Evolutionary conservation across 2,329 filamentous ascomycete species (phyloP).

Genomic region (Aspergillus niger): DNA sequence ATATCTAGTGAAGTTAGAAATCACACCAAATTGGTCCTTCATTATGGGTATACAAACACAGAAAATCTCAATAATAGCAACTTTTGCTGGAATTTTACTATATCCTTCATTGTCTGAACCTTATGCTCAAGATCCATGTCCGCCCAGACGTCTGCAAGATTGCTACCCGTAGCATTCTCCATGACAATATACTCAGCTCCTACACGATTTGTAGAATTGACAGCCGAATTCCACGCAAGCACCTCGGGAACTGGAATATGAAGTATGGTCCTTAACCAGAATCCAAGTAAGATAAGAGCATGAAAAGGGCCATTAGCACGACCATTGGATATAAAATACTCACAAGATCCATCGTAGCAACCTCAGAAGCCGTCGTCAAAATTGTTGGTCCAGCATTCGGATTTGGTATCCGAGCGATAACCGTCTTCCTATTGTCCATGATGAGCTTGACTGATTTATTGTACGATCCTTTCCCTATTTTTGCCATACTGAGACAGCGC

Average conservation of each 20-base stretch:
- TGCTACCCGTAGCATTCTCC: background rate
- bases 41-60: too few relatives aligned
- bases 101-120: too few relatives aligned
- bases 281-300: background rate
- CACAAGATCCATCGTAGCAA: slow-evolving; percentile 25
- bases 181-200: slow-evolving; percentile 16
- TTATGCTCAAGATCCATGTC: too few relatives aligned
- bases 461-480: background rate
- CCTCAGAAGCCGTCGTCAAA: slow-evolving; percentile 27
- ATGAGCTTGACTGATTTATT: slow-evolving; percentile 13
- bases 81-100: too few relatives aligned
- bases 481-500: background rate
- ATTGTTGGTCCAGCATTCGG: slow-evolving; percentile 23
- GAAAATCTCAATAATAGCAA: too few relatives aligned
- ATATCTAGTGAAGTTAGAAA: too few relatives aligned
- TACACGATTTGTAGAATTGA: background rate
- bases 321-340: background rate
- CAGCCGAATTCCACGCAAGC: background rate
- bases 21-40: too few relatives aligned
- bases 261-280: slow-evolving; percentile 3
- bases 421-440: slow-evolving; percentile 20
- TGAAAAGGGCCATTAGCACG: background rate
- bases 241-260: slow-evolving; percentile 7
- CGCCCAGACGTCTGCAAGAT: too few relatives aligned
- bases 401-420: slow-evolving; percentile 28